A percentile compares a stretch with the other conserved stretches of the same genome.
Evolutionary conservation across 192 early-diverging fungal species (phyloP).

Genomic region (Coemansia sp.): DNA sequence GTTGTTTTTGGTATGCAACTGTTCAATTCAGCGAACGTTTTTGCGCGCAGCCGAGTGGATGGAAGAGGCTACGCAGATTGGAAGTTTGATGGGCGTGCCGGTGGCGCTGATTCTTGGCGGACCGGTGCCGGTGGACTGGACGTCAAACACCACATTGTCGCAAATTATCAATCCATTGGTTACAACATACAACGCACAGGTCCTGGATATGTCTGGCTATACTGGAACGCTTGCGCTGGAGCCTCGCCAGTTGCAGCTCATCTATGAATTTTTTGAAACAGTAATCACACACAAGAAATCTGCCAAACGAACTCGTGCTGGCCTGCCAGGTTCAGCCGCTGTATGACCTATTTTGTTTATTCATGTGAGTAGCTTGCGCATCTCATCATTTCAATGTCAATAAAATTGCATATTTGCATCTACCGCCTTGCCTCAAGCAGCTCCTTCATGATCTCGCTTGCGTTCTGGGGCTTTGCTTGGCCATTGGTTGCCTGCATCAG

Average conservation of each 20-base stretch:
- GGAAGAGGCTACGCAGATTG: constrained; percentile 24
- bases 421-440: constrained; percentile 20
- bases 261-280: constrained; percentile 19
- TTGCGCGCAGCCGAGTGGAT: constrained; percentile 46
- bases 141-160: constrained; percentile 8
- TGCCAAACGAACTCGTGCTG: background rate
- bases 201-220: constrained; percentile 44
- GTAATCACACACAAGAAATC: constrained; percentile 7
- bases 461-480: constrained; percentile 69
- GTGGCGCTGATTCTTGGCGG: constrained; percentile 47
- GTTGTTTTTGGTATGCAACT: constrained; percentile 44
- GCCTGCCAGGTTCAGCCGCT: background rate
- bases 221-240: constrained; percentile 3
- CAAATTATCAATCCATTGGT: constrained; percentile 31
- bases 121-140: constrained; percentile 26
- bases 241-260: constrained; percentile 8
- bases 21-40: constrained; percentile 25
- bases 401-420: background rate
- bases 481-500: constrained; percentile 79
- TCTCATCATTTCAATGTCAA: background rate
- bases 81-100: constrained; percentile 14
- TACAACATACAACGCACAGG: constrained; percentile 14
- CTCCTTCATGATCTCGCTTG: constrained; percentile 61
- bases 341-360: background rate
- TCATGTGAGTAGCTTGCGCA: background rate